phyloP scores from a whole-genome alignment of 805 yeast genomes.

The Kockiozyma suomiensis region DNA sequence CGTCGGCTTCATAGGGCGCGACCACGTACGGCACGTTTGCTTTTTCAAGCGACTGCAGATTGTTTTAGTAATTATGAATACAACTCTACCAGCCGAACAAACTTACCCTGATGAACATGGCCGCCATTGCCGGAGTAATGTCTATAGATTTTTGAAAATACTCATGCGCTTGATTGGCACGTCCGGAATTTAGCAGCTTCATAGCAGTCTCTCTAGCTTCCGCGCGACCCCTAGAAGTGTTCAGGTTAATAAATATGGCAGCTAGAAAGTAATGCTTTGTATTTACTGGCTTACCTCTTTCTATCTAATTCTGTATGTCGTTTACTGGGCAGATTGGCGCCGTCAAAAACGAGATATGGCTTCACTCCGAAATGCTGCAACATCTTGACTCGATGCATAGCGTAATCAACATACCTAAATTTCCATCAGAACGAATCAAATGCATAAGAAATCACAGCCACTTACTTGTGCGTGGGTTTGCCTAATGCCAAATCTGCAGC shows the following conservation, averaged over 20 bases:
- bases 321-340: slow-evolving; percentile 82
- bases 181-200: slow-evolving; percentile 55
- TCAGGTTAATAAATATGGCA: background rate
- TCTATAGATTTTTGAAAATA: slow-evolving; percentile 78
- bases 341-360: slow-evolving; percentile 92
- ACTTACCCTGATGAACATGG: slow-evolving; percentile 67
- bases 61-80: background rate
- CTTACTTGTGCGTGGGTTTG: slow-evolving; percentile 55
- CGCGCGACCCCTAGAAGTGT: slow-evolving; percentile 46
- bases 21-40: slow-evolving; percentile 71
- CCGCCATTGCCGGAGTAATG: slow-evolving; percentile 90
- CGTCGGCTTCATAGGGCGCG: slow-evolving; percentile 98
- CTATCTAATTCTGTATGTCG: slow-evolving; percentile 71
- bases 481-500: slow-evolving; percentile 78
- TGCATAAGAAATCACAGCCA: too few species aligned
- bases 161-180: slow-evolving; percentile 61
- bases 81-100: background rate
- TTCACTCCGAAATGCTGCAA: slow-evolving; percentile 66
- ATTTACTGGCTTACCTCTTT: slow-evolving; percentile 39
- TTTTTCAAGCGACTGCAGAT: slow-evolving; percentile 50
- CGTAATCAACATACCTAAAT: slow-evolving; percentile 60
- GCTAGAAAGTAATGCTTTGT: background rate
- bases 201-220: slow-evolving; percentile 62
- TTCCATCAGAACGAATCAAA: background rate
- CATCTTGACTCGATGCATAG: slow-evolving; percentile 68